Evolutionary conservation across 1,284 basidiomycete genomes (phyloP).

Genomic region (Waitea zeae): DNA sequence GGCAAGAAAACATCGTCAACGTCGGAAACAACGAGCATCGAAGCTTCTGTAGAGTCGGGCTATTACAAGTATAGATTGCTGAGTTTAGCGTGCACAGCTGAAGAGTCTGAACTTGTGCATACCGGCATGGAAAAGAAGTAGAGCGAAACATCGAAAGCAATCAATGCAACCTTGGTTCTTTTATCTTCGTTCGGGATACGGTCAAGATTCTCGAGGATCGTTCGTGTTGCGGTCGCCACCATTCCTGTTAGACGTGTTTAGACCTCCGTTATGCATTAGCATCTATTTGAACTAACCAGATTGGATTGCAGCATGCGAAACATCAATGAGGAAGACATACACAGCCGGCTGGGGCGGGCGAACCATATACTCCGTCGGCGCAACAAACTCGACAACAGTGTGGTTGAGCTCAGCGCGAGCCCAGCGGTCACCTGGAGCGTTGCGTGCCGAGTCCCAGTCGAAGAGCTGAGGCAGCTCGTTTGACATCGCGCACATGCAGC

Average conservation of each 20-base stretch:
- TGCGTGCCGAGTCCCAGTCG: slow-evolving; percentile 92
- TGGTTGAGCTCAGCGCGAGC: slow-evolving; percentile 86
- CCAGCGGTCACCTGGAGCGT: slow-evolving; percentile 94
- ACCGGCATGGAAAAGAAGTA: slow-evolving; percentile 93
- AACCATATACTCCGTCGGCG: slow-evolving; percentile 99
- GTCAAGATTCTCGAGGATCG: slow-evolving; percentile 89
- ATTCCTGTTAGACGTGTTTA: slow-evolving; percentile 41
- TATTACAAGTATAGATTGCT: slow-evolving; percentile 13
- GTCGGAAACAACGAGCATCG: slow-evolving; percentile 96
- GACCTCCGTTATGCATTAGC: not conserved
- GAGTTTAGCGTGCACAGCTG: no score
- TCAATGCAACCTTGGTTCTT: slow-evolving; percentile 84
- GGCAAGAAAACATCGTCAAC: slow-evolving; percentile 95
- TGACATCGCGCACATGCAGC: slow-evolving; percentile 97
- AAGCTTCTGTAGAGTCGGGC: slow-evolving; percentile 72
- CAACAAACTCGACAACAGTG: slow-evolving; percentile 89
- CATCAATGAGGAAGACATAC: slow-evolving; percentile 95
- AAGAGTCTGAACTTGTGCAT: slow-evolving; percentile 17
- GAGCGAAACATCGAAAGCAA: slow-evolving; percentile 84
- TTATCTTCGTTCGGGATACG: slow-evolving; percentile 91
- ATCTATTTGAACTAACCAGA: slow-evolving; percentile 30
- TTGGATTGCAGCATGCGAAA: slow-evolving; percentile 83
- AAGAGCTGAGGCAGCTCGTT: slow-evolving; percentile 99
- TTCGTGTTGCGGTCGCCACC: slow-evolving; percentile 94
- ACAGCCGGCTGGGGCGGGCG: slow-evolving; percentile 95